A percentile compares a stretch with the other conserved stretches of the same genome.
Conservation (phyloP, 306 rosid species). For the Sechiopsis laciniata region DNA sequence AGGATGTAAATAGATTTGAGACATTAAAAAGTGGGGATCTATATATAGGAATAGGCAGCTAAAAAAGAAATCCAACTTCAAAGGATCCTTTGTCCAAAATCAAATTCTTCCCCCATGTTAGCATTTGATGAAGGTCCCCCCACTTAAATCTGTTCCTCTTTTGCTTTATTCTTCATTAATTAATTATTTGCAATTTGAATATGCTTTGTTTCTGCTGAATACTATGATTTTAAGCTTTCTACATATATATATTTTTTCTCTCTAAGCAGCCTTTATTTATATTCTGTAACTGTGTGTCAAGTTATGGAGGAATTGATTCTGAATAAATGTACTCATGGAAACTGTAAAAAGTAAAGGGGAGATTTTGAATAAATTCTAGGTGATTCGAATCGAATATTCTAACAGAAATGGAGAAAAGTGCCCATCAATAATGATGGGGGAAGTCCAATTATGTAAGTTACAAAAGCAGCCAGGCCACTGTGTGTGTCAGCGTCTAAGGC, state of each 20-base stretch:
- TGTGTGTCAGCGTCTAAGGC: no score
- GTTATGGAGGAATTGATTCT: background rate
- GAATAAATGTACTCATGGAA: background rate
- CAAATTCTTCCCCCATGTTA: background rate
- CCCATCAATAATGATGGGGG: background rate
- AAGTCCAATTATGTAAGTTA: no score
- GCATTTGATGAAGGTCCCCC: background rate
- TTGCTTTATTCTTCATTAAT: background rate
- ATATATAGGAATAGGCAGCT: background rate
- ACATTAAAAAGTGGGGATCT: no score
- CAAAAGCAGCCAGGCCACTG: no score
- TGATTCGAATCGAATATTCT: background rate
- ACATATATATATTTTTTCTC: background rate
- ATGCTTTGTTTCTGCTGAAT: background rate
- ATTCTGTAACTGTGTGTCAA: background rate
- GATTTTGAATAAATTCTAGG: background rate
- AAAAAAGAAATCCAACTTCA: background rate
- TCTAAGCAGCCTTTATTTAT: background rate
- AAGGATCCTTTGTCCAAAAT: background rate
- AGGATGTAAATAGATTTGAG: background rate
- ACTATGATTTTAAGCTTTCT: background rate
- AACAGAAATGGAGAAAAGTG: background rate
- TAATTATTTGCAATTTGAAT: background rate
- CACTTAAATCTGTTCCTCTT: background rate
- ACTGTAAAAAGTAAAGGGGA: conserved; percentile 3